Evolutionary conservation across 108 stramenopile genomes (phyloP), one percentile per base, ranked within the genome.

Genomic region (Cyclotella sp.): DNA sequence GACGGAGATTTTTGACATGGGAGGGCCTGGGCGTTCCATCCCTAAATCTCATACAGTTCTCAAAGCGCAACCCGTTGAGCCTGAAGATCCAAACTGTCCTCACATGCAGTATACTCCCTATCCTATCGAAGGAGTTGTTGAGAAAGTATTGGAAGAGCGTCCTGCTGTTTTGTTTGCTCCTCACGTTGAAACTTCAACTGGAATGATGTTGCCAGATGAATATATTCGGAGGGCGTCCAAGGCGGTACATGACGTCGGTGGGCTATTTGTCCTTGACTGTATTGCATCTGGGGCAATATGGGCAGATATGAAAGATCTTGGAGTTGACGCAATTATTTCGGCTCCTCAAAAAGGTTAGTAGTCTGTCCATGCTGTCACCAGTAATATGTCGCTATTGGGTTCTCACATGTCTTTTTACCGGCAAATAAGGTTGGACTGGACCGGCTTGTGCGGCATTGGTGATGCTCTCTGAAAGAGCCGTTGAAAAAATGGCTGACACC

Each of bases 1-100:
- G 97, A 95, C 95, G 14, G 95, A 97, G 66, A 95, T 97, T 70
- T 97, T 97, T 64, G 94, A 97, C 52, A 90, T 93, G 82, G 94
- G 96, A 41, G 83, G 85, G 13, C 73, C 84, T 11, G 68, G 71
- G 15, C 42, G 68, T 9, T 75, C 54, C 52, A 91, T 92, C 54
- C 88, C 89, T 19, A 73, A 79, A 45, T 90, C 89, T 14, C 93
- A 95, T 58, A 93, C 91, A 27, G 95, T 97, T 21, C 81, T 95
- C 39, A 95, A 95, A 78, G 96, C 95, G 8, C 83, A 81, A 40
- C 88, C 89, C 22, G 76, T 80, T 14, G 76, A 57, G 0, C 69
- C 82, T 15, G 61, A 63, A 28, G 72, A 87, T 65, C 65, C 77
- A 18, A 59, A 75, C 30, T 69, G 79, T 29, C 69, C 79, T n/a